Evolutionary conservation across 1,139 yeast species (phyloP).

Genomic region (Geotrichum citri-aurantii): DNA sequence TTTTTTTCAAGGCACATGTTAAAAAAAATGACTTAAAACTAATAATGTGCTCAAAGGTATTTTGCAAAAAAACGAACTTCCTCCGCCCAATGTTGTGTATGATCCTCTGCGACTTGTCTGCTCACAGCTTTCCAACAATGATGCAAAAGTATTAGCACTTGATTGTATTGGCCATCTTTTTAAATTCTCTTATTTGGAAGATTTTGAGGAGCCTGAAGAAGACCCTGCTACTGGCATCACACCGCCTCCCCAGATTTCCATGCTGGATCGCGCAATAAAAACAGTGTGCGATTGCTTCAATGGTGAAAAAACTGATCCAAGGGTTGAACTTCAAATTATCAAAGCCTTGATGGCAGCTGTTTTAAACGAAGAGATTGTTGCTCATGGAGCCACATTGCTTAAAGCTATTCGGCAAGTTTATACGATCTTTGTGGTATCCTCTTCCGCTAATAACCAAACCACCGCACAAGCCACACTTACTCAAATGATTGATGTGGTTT

Average conservation of each 20-base stretch:
- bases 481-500: constrained; percentile 83
- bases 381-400: constrained; percentile 83
- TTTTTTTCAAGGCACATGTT: neutral
- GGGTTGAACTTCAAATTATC: constrained; percentile 84
- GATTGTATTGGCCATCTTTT: constrained; percentile 64
- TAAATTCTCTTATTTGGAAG: constrained; percentile 56
- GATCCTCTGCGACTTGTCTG: constrained; percentile 59
- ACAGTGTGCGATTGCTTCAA: constrained; percentile 82
- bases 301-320: constrained; percentile 87
- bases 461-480: constrained; percentile 94
- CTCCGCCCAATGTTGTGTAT: constrained; percentile 48
- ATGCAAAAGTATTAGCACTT: constrained; percentile 51
- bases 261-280: constrained; percentile 80
- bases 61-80: constrained; percentile 27
- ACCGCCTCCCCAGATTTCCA: constrained; percentile 50
- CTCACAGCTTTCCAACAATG: constrained; percentile 45
- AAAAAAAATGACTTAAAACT: neutral
- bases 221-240: constrained; percentile 39
- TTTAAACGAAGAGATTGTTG: constrained; percentile 69
- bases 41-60: constrained; percentile 14
- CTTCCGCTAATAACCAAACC: constrained; percentile 78
- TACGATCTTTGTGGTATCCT: constrained; percentile 81
- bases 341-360: constrained; percentile 88
- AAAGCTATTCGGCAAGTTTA: constrained; percentile 92
- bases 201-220: constrained; percentile 34